Base-by-base conservation (phyloP, 192 early-diverging fungal species). In the Pilaira anomala region DNA sequence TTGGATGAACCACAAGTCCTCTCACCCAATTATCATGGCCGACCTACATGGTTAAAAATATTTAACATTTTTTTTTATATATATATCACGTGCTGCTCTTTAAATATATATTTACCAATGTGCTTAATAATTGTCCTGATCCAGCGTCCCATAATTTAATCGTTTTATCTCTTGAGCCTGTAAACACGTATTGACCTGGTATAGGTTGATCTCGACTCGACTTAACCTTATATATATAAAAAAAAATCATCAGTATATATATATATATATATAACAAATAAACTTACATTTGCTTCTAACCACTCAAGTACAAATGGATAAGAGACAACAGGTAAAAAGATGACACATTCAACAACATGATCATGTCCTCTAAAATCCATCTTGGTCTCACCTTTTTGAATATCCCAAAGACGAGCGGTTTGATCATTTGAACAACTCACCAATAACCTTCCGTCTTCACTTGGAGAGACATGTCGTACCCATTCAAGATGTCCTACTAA, bases 21-120 rank as follows among this genome's bases (percentile, higher is more conserved):
- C 95, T 87, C 11, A 96, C 84, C 94, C 94, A 96, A 68, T 93
- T 94, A 50, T 96, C 93, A 66, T 96, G 94, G 11, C 94, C 93
- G 26, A 81, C 73, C 88, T 90, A 48, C 26, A 18, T 45, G n/a
- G 25, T 9, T 6, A 25, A 18, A 7, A 59, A 24, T 13, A 59
- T 21, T 28, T 29, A 53, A 21, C 16, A 18, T 3, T 46, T 19
- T 19, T 46, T 19, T 18, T 46, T 18, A 16, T 46, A 5, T 5
- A 46, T 46, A 14, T 46, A 46, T 46, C 16, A 46, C 50, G 16
- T 33, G 29, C 18, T 25, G 11, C 4, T 29, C 8, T 21, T 57
- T 18, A 22, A 28, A 39, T 19, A 42, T 36, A 36, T 21, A 21
- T 48, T 71, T 83, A 91, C 91, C 76, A 97, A 78, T 1, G 89